Base-by-base conservation (phyloP, 169 alveolate genomes). In the Plasmodium ovale region DNA sequence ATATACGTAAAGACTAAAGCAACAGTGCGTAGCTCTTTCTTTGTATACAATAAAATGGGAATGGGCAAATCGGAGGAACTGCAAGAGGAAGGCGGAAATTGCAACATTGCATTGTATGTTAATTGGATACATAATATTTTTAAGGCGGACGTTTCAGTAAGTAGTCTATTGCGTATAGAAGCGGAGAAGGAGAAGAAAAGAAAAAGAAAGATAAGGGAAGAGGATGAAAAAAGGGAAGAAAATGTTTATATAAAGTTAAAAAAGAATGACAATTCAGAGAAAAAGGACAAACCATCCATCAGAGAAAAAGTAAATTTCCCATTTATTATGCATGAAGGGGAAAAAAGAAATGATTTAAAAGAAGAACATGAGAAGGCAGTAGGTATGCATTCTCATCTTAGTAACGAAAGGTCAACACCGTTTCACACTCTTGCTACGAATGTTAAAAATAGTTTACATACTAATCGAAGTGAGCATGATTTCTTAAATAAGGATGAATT, bases 41-140 rank as follows among this genome's bases (percentile, higher is more conserved):
- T 49, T 49, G 16, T n/a, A n/a, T 49, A n/a, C 6, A 16, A 33
- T 33, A 64, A 29, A 16, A 64, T 67, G 60, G 14, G 25, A 21
- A 47, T n/a, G 35, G 12, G 3, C 1, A 47, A 67, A 0, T 27
- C 39, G 7, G 3, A 2, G 25, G 27, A 60, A 12, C 12, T n/a
- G n/a, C 19, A n/a, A 60, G 65, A 47, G 51, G 37, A 54, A 7
- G 31, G 23, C 16, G 67, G 44, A 23, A 56, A 51, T 49, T 27
- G 49, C 23, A 49, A 77, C 35, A 77, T 77, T 29, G 6, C 49
- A 19, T 31, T 12, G 6, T 77, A 60, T 53, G 88, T 77, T 14
- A 56, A 59, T 1, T 77, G 88, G 88, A 42, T 77, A 33, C 51
- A 14, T n/a, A 25, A 39, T 1, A 77, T 77, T 21, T 53, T 77